Percentiles rank a stretch among this genome's conserved stretches.
phyloP scores from a whole-genome alignment of 2,329 filamentous ascomycete genomes.

The Arthroderma sp. region DNA sequence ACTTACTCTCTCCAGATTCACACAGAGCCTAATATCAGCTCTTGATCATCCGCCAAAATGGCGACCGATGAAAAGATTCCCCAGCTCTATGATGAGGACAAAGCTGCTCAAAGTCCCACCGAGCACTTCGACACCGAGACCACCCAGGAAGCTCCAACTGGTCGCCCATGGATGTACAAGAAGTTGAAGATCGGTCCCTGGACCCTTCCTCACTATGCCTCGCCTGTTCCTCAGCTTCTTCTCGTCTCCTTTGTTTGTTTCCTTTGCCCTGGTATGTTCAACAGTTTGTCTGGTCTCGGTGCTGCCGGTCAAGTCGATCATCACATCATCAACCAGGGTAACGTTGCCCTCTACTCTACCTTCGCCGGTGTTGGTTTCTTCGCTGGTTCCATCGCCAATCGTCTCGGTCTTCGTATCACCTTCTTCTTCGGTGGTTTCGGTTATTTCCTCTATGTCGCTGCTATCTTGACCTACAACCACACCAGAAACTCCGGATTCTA shows the following conservation, averaged over 20 bases:
- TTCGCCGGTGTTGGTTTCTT: constrained; percentile 55
- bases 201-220: constrained; percentile 55
- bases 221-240: constrained; percentile 56
- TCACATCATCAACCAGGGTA: constrained; percentile 51
- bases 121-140: too few species aligned
- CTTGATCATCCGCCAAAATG: too few species aligned
- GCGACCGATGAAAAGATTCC: too few species aligned
- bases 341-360: constrained; percentile 58
- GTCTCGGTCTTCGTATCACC: constrained; percentile 31
- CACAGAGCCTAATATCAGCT: too few species aligned
- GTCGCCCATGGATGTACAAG: constrained; percentile 53
- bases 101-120: too few species aligned
- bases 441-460: constrained; percentile 37
- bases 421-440: constrained; percentile 35
- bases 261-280: constrained; percentile 61
- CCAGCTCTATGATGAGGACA: too few species aligned
- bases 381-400: constrained; percentile 39
- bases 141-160: neutral
- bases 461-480: constrained; percentile 39
- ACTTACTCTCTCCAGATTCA: neutral
- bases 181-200: constrained; percentile 41
- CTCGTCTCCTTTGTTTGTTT: constrained; percentile 61
- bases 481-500: constrained; percentile 36
- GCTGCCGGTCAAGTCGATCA: constrained; percentile 48
- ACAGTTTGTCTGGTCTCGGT: constrained; percentile 52